These are phyloP conservation scores for Coemansia sp. DNA, from an alignment of 371 early-diverging fungal species.

Conservation along the genomic window DNA sequence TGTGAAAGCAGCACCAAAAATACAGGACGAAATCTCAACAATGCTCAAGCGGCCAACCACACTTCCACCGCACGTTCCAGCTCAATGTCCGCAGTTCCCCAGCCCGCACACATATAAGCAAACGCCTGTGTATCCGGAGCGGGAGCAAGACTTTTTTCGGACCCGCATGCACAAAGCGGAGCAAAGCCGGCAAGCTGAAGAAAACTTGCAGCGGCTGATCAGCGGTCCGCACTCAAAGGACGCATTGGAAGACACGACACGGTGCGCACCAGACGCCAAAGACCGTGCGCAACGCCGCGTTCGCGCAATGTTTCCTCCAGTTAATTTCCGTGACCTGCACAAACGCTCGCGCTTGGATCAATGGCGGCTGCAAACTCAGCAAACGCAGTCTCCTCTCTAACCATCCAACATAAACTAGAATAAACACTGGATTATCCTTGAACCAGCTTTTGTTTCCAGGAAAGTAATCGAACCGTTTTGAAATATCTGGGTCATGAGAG, in stretches of 20 bases:
- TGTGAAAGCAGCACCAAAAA: background rate
- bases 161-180: constrained; percentile 49
- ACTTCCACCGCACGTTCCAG: constrained; percentile 36
- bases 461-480: too few relatives aligned
- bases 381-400: background rate
- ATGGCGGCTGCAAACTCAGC: background rate
- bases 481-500: too few relatives aligned
- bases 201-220: constrained; percentile 46
- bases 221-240: constrained; percentile 22
- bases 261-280: background rate
- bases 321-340: constrained; percentile 36
- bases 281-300: constrained; percentile 28
- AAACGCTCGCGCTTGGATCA: constrained; percentile 36
- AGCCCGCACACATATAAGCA: constrained; percentile 48
- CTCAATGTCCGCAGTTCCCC: constrained; percentile 39
- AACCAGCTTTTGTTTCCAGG: background rate
- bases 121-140: constrained; percentile 45
- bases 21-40: constrained; percentile 15
- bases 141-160: constrained; percentile 48
- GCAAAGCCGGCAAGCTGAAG: constrained; percentile 50
- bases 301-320: constrained; percentile 34
- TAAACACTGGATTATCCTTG: background rate
- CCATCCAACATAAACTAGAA: background rate
- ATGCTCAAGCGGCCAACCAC: constrained; percentile 19
- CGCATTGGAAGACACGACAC: background rate